Evolutionary conservation across 208 protist genomes (phyloP), one percentile per base, ranked within the genome.

Genomic region (Borovskyia barvae): DNA sequence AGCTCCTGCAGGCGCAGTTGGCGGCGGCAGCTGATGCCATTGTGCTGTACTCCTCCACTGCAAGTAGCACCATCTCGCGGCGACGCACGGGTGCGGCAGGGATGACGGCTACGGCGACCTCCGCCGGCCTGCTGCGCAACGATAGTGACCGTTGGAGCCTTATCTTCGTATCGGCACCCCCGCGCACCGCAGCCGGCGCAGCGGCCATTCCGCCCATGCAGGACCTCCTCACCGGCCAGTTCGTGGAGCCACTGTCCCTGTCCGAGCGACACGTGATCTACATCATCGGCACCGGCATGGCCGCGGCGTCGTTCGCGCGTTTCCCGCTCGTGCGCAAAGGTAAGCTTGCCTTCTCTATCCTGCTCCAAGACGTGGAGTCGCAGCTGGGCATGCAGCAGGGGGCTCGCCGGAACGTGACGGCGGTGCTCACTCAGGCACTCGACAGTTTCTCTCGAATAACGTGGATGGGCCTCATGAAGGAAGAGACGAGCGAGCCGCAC

Each of bases 371-470:
- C 56, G 78, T 95, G 25, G 89, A 91, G 62, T 81, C 76, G 48
- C 89, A 95, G 75, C 70, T 95, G 17, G 79, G 72, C 19, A 48
- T 87, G 35, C 54, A 72, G 48, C 80, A 73, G 17, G 65, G 62
- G 17, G 76, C 82, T 30, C 82, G 82, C 12, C 51, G 71, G 17
- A 84, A 76, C 24, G 58, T 95, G n/a, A 93, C 89, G 17, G 59
- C 67, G 25, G 77, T 75, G 41, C 71, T 95, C 5, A 78, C 75
- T 28, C 74, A 85, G 25, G 85, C 89, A 8, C 51, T 95, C 30
- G 81, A 95, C 66, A 50, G 56, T 50, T 95, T 95, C 66, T 92
- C 85, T 15, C 89, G 89, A 47, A 72, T 85, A 39, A 95, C 89
- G 43, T 95, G 89, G 85, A 87, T 93, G 72, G 75, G 79, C 2